Base-by-base conservation (phyloP, 352 stramenopile genomes). In the Peronospora tabacina region DNA sequence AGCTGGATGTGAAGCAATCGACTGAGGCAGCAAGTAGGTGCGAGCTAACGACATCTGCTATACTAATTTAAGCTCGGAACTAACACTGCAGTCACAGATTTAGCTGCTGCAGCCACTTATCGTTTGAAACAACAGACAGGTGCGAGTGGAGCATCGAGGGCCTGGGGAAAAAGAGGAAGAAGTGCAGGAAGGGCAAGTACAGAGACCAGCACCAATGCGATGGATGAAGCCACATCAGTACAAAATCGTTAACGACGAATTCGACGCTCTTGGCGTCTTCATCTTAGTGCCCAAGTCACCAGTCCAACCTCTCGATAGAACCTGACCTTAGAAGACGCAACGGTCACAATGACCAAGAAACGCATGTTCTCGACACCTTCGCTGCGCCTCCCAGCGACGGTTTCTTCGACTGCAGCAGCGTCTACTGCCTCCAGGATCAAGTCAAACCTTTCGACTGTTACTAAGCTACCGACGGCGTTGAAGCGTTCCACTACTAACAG, bases 321-420 rank as follows among this genome's bases (percentile, higher is more conserved):
- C 12, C 36, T 41, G 29, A 15, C 38, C 16, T 44, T 29, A 19
- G 24, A 53, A 19, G 40, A 61, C 6, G 11, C 33, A 9, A 36
- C 43, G 42, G 66, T 58, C 45, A 32, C 20, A 19, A 67, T 55
- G 20, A 55, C 24, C 29, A 79, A 77, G 44, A 53, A 51, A 55
- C 68, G 63, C 29, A 62, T 69, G 38, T 78, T 78, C 44, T 58
- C 61, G 13, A 61, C 52, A 17, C 63, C 69, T 15, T 42, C 61
- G 52, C 35, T 80, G 29, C 56, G 55, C 19, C 56, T 58, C 19
- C 65, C 69, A 7, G 68, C 71, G n/a, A 72, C 66, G 26, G 60
- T 59, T 2, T 70, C 65, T 17, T 68, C 63, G 3, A 46, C 57
- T 42, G 52, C 67, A 4, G 68, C 68, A 17, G 61, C 49, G 12